Percentiles rank a stretch among this genome's conserved stretches.
Evolutionary conservation across 2,329 filamentous ascomycete genomes (phyloP).

Genomic region (Plectosphaerella plurivora): DNA sequence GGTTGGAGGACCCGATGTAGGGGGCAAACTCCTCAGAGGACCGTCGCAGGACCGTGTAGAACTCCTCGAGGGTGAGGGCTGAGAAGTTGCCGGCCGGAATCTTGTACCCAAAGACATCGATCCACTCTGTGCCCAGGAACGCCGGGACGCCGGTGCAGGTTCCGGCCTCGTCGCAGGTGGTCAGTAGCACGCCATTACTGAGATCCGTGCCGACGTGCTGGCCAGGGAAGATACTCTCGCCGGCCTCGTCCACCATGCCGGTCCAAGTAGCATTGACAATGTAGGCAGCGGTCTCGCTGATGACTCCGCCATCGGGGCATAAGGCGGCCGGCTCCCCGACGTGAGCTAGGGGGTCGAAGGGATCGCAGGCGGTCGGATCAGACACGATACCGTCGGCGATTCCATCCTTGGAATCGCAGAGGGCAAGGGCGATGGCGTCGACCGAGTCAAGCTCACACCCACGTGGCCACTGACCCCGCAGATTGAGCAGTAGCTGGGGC

Average conservation of each 20-base stretch:
- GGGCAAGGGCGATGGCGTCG: constrained; percentile 22
- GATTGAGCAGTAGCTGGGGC: constrained; percentile 3
- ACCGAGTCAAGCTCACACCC: constrained; percentile 25
- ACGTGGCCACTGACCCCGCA: constrained; percentile 1
- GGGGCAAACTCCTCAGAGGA: constrained; percentile 9
- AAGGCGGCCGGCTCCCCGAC: neutral
- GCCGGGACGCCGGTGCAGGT: neutral
- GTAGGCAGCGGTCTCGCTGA: constrained; percentile 8
- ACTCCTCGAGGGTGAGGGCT: neutral
- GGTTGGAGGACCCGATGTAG: constrained; percentile 20
- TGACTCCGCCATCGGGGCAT: neutral
- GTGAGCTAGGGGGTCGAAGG: constrained; percentile 7
- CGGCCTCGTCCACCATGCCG: constrained; percentile 2
- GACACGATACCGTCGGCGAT: constrained; percentile 39
- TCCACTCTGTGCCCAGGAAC: neutral
- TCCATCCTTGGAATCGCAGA: constrained; percentile 43
- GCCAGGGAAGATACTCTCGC: constrained; percentile 4
- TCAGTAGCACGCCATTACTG: neutral
- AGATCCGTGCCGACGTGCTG: constrained; percentile 10
- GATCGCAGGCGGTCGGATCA: constrained; percentile 6
- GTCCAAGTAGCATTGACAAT: constrained; percentile 13
- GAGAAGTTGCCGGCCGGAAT: neutral
- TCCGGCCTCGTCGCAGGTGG: neutral
- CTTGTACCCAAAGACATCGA: constrained; percentile 4
- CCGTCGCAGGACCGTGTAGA: neutral